Evolutionary conservation across 768 basidiomycete genomes (phyloP).

Genomic region (Kwoniella europaea): DNA sequence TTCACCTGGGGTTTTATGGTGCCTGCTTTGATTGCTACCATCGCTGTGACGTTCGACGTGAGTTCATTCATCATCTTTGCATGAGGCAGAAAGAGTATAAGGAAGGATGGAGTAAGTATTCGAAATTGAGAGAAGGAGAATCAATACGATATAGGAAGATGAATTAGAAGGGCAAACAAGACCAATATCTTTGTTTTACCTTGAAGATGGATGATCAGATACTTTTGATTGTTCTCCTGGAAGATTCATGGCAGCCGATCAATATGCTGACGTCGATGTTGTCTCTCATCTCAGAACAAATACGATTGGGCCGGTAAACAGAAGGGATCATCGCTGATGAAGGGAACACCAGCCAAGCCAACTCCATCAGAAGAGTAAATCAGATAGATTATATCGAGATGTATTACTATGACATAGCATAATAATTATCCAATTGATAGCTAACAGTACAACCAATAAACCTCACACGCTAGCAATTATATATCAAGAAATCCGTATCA

Average conservation of each 20-base stretch:
- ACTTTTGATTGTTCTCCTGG: too few species aligned
- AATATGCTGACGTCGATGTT: background rate
- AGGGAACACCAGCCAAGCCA: conserved; percentile 30
- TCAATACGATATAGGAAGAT: too few species aligned
- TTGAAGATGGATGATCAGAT: too few species aligned
- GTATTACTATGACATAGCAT: conserved; percentile 11
- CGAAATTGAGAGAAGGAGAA: too few species aligned
- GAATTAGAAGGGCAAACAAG: too few species aligned
- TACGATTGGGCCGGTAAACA: conserved; percentile 54
- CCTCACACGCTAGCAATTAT: too few species aligned
- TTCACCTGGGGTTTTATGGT: conserved; percentile 69
- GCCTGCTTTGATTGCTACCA: conserved; percentile 61
- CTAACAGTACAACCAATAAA: background rate
- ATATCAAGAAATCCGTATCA: conserved; percentile 37
- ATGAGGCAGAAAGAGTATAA: background rate
- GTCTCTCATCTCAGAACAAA: conserved; percentile 34
- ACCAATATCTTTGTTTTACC: too few species aligned
- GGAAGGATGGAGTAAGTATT: background rate
- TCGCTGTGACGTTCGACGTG: conserved; percentile 49
- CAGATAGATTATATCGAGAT: conserved; percentile 3
- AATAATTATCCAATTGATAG: conserved; percentile 1
- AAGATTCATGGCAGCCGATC: too few species aligned
- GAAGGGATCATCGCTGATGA: conserved; percentile 33
- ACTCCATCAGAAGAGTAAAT: conserved; percentile 21
- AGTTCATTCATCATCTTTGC: conserved; percentile 23